phyloP scores from a whole-genome alignment of 371 early-diverging fungal species.

The Batkoa obscura region DNA sequence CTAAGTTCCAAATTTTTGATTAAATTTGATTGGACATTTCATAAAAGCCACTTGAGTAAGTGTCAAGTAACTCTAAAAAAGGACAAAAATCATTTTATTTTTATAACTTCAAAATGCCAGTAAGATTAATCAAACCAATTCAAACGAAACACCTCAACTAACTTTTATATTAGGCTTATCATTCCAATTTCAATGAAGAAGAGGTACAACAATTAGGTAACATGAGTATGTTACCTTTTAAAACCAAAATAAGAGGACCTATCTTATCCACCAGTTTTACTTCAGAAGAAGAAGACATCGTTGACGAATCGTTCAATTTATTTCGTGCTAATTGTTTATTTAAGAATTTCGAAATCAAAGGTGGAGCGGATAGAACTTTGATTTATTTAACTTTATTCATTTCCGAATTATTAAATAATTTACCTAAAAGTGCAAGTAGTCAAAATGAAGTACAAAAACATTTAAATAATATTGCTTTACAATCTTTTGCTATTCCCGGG shows the following conservation, averaged over 20 bases:
- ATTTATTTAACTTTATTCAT: conserved; percentile 88
- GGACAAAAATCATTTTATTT: too few species aligned
- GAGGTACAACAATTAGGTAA: conserved; percentile 61
- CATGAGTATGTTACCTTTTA: conserved; percentile 72
- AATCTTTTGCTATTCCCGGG: conserved; percentile 81
- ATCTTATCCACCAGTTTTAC: conserved; percentile 44
- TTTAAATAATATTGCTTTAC: conserved; percentile 64
- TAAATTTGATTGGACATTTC: too few species aligned
- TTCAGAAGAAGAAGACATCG: conserved; percentile 51
- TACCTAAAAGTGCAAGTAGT: background rate
- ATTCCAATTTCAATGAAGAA: conserved; percentile 64
- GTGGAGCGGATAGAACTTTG: conserved; percentile 74
- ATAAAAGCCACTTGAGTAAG: too few species aligned
- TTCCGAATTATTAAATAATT: conserved; percentile 59
- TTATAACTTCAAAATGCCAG: too few species aligned
- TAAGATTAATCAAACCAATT: too few species aligned
- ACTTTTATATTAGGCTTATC: conserved; percentile 69
- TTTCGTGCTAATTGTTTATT: conserved; percentile 93
- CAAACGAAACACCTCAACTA: too few species aligned
- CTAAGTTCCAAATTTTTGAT: too few species aligned
- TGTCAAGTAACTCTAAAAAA: too few species aligned
- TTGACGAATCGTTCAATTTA: conserved; percentile 81
- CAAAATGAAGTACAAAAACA: conserved; percentile 40
- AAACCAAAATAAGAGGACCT: conserved; percentile 72
- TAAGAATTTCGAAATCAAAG: conserved; percentile 95